phyloP scores from a whole-genome alignment of 169 alveolate genomes.

The Perkinsus olseni region DNA sequence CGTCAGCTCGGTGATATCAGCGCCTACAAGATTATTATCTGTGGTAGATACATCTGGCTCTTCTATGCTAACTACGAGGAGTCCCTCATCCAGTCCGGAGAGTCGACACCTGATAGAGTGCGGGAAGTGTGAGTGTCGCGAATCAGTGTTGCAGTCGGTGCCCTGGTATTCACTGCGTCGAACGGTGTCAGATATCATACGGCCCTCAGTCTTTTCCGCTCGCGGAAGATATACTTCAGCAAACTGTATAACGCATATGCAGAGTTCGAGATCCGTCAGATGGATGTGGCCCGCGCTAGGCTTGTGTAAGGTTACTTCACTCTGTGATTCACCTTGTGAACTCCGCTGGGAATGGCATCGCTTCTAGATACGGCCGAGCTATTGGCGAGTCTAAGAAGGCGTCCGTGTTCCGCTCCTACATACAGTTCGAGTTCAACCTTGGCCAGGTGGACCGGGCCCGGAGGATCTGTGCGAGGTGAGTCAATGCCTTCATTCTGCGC shows the following conservation, averaged over 20 bases:
- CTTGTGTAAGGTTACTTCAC: not conserved
- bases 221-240: not conserved
- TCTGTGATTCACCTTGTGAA: no score
- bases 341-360: not conserved
- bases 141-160: not conserved
- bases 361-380: not conserved
- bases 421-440: not conserved
- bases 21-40: not conserved
- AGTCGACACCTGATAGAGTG: not conserved
- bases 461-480: not conserved
- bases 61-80: not conserved
- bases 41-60: not conserved
- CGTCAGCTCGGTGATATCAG: not conserved
- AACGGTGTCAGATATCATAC: not conserved
- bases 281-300: not conserved
- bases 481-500: not conserved
- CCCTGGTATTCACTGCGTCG: not conserved
- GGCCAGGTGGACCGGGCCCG: not conserved
- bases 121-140: not conserved
- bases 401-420: not conserved
- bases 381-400: not conserved
- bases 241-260: not conserved
- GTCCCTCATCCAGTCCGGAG: not conserved
- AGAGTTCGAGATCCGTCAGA: not conserved
- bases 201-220: not conserved